phyloP scores from a whole-genome alignment of 2,329 filamentous ascomycete species.

The Cercospora citrullina region DNA sequence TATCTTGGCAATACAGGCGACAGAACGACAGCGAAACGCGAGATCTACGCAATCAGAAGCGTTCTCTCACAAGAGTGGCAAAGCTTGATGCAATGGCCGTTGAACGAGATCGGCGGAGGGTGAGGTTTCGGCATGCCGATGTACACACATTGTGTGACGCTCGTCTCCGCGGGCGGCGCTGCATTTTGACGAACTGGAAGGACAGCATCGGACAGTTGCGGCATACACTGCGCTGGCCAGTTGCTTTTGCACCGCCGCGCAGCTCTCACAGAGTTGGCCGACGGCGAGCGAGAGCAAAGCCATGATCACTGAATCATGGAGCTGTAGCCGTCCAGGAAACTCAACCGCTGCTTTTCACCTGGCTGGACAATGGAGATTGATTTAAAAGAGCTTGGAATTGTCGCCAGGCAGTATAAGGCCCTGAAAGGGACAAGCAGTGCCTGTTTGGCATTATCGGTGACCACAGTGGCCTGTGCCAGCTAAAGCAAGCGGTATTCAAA shows the following conservation, averaged over 20 bases:
- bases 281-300: not conserved
- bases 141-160: not conserved
- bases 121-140: not conserved
- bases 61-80: constrained; percentile 37
- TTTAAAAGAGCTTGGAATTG: not conserved
- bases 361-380: not conserved
- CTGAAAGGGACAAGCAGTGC: not conserved
- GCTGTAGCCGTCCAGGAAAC: not conserved
- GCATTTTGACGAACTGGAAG: not conserved
- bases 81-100: constrained; percentile 36
- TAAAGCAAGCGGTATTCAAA: not conserved
- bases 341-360: not conserved
- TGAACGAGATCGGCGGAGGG: constrained; percentile 28
- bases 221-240: not conserved
- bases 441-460: not conserved
- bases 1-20: constrained; percentile 35
- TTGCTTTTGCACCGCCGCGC: not conserved
- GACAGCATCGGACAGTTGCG: not conserved
- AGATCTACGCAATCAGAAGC: constrained; percentile 33
- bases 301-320: not conserved
- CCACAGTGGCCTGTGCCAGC: not conserved
- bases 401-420: not conserved
- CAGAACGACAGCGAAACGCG: constrained; percentile 28
- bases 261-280: not conserved
- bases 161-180: not conserved